Conservation (phyloP, 2,329 filamentous ascomycete genomes). For the Sporothrix brasiliensis region DNA sequence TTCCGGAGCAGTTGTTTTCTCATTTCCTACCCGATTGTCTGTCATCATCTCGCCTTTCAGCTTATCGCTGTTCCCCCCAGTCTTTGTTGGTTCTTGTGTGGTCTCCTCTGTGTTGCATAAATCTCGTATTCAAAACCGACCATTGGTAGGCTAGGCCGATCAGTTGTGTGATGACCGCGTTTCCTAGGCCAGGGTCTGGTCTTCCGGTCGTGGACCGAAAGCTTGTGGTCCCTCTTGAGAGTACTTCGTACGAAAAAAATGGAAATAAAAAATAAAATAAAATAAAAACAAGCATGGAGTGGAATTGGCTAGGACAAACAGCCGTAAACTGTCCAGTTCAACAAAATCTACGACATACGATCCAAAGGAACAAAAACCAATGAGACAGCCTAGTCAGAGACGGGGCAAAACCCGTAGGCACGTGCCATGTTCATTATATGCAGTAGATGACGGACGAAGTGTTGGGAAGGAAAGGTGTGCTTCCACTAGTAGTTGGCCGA, state of each 20-base stretch:
- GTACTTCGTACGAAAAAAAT: no score
- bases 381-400: conserved; percentile 1
- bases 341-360: not conserved
- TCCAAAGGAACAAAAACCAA: not conserved
- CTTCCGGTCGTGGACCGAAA: not conserved
- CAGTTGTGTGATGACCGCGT: conserved; percentile 18
- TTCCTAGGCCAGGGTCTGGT: conserved; percentile 5
- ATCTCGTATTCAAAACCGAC: conserved; percentile 18
- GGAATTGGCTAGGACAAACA: not conserved
- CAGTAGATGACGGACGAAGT: not conserved
- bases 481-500: not conserved
- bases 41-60: not conserved
- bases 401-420: not conserved
- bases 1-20: not conserved
- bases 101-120: conserved; percentile 6
- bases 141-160: conserved; percentile 3
- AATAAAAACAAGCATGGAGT: no score
- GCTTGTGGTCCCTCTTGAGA: not conserved
- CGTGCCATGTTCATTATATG: conserved; percentile 14
- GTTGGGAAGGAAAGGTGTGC: conserved; percentile 18
- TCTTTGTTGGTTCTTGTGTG: not conserved
- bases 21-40: not conserved
- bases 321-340: not conserved
- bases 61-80: not conserved
- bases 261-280: no score